Evolutionary conservation across 495 filamentous ascomycete genomes (phyloP), one percentile per base, ranked within the genome.

Genomic region (Penicillium cataractarum): DNA sequence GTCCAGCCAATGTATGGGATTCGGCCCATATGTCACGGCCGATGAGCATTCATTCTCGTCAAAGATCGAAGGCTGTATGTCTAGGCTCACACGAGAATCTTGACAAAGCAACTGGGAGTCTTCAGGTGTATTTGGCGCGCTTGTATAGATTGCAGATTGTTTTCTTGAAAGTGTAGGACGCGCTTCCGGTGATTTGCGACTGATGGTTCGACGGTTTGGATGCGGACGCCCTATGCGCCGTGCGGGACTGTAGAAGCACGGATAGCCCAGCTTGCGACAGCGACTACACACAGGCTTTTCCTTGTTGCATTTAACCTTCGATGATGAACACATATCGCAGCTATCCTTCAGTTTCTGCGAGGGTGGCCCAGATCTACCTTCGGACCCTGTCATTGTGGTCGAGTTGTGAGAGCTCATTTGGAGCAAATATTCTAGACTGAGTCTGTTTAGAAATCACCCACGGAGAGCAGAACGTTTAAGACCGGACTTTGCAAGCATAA

Each of bases 191-290:
- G 57, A 52, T 24, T 52, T 50, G n/a, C 31, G 32, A 27, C 10
- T 26, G 53, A 49, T n/a, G 39, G 49, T 26, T 55, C 48, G 27
- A 40, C 35, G 50, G 54, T 44, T 55, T 54, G 58, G 52, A 58
- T 62, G 46, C 24, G 65, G 65, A 19, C 65, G 65, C 26, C 65
- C 65, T 39, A 64, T 58, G 7, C 68, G 71, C 37, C 71, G 68
- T 37, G 77, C 76, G 54, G 69, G 69, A 58, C 77, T 76, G 65
- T 79, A 80, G 33, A 76, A 73, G 62, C 77, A 80, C 60, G 65
- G 66, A 48, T 72, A 67, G 2, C 66, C 70, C 40, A 74, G 51
- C 49, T 75, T 70, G 8, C 60, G 54, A 61, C 77, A 80, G 19
- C 78, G 76, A 42, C 67, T 51, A 58, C 78, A 80, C 5, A 64